Base-by-base conservation (phyloP, 2,329 filamentous ascomycete genomes). In the Hymenoscyphus salicellus region DNA sequence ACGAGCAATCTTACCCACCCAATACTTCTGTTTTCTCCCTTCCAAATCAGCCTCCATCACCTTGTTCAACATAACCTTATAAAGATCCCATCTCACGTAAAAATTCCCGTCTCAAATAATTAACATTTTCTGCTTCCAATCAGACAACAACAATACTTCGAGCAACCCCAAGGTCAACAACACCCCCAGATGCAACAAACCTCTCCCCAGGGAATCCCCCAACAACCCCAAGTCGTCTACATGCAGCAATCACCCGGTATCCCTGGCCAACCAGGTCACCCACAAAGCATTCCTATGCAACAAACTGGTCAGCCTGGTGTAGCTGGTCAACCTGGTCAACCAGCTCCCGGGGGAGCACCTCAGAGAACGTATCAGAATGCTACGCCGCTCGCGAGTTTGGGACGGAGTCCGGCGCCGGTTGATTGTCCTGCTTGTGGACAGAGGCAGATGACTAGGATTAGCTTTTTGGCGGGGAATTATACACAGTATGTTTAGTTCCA, bases 361-460 rank as follows among this genome's bases (percentile, higher is more conserved):
- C 43, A 32, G 33, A 43, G 62, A 17, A 55, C 43, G 43, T 69
- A 65, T 57, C 56, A 62, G 46, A 68, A 62, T 41, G 68, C 58
- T 14, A 69, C 65, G 11, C 68, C 66, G 10, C 58, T 70, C 7
- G 49, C 59, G 60, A 55, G 55, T 20, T 58, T 70, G 30, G 58
- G 63, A 16, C 52, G 65, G 8, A 62, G 41, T 23, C 43, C 65
- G 3, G 63, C 68, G 6, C 68, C 67, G 16, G 67, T 66, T 5
- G 68, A 69, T 30, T 70, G 66, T 33, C 66, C 66, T 5, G 55
- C 64, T 16, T 68, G 66, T 55, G 64, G 66, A 14, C 66, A 66
- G 32, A 56, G 64, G 20, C 23, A 38, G 17, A 66, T 68, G 66
- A 68, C 64, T 5, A 49, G 55, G 32, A 61, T 62, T 26, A 55